Evolutionary conservation across 2,329 filamentous ascomycete species (phyloP).

Genomic region (Biscogniauxia mediterranea): DNA sequence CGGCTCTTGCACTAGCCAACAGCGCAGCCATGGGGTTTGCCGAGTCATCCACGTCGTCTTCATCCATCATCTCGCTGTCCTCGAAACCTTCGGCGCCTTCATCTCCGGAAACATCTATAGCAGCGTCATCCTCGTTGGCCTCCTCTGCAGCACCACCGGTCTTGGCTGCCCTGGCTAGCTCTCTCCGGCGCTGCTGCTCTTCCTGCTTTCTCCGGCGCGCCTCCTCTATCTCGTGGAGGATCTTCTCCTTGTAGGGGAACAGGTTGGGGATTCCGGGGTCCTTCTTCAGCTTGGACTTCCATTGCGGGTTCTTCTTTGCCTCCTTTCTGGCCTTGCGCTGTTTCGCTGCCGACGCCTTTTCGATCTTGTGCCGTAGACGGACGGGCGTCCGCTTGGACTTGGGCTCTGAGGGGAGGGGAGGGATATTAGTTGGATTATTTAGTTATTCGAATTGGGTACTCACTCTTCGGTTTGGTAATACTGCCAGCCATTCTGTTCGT

Average conservation of each 20-base stretch:
- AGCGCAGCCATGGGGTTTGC: constrained; percentile 92
- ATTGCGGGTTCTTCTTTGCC: constrained; percentile 96
- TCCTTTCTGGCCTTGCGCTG: constrained; percentile 86
- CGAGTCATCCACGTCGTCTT: constrained; percentile 61
- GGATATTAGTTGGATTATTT: constrained; percentile 8
- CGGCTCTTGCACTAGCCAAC: constrained; percentile 75
- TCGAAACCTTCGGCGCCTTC: constrained; percentile 50
- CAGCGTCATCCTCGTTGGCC: constrained; percentile 45
- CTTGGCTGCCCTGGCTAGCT: constrained; percentile 67
- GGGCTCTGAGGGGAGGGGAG: constrained; percentile 61
- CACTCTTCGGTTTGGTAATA: constrained; percentile 34
- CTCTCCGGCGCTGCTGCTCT: constrained; percentile 67
- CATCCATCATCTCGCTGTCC: constrained; percentile 52
- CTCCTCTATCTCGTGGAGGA: constrained; percentile 93
- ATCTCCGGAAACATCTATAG: constrained; percentile 45
- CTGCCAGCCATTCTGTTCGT: constrained; percentile 29
- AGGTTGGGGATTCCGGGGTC: constrained; percentile 96
- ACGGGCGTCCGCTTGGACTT: constrained; percentile 90
- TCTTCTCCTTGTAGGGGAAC: constrained; percentile 96
- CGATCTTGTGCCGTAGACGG: constrained; percentile 90
- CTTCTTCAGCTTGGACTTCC: constrained; percentile 93
- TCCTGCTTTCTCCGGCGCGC: constrained; percentile 77
- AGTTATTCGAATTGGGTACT: constrained; percentile 6
- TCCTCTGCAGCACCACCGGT: constrained; percentile 50
- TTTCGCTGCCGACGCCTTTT: constrained; percentile 87